phyloP scores from a whole-genome alignment of 2,329 filamentous ascomycete species.

The Chaetomiaceae sp. region DNA sequence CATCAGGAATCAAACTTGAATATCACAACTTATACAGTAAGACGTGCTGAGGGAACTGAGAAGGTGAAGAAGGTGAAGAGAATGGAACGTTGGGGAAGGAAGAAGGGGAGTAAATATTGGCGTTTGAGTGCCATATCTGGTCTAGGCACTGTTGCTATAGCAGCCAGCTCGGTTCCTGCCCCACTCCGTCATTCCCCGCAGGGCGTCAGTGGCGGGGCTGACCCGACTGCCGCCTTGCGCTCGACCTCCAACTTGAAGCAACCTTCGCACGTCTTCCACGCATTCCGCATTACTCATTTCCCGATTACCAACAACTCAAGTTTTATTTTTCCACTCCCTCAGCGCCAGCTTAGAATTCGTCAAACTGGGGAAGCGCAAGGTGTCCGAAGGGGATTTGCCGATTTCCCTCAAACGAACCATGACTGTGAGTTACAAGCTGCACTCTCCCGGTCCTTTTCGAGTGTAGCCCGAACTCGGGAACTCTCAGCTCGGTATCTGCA shows the following conservation, averaged over 20 bases:
- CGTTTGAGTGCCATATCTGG: neutral
- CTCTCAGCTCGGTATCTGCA: neutral
- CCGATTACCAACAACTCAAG: constrained; percentile 8
- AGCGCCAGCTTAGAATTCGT: constrained; percentile 23
- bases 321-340: neutral
- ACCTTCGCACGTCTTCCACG: constrained; percentile 6
- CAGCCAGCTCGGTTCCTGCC: neutral
- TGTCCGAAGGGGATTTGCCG: constrained; percentile 56
- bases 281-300: neutral
- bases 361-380: constrained; percentile 65
- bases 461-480: neutral
- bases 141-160: neutral
- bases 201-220: constrained; percentile 18
- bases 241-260: neutral
- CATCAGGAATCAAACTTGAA: too few species aligned
- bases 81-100: too few species aligned
- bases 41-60: too few species aligned
- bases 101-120: neutral
- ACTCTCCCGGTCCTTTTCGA: constrained; percentile 21
- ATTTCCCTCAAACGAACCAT: constrained; percentile 57
- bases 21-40: too few species aligned
- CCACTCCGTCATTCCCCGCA: constrained; percentile 15
- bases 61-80: too few species aligned
- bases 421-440: constrained; percentile 45
- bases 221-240: constrained; percentile 7